Evolutionary conservation across 73 alveolate species (phyloP), one percentile per base, ranked within the genome.

Genomic region (Durusdinium trenchii): DNA sequence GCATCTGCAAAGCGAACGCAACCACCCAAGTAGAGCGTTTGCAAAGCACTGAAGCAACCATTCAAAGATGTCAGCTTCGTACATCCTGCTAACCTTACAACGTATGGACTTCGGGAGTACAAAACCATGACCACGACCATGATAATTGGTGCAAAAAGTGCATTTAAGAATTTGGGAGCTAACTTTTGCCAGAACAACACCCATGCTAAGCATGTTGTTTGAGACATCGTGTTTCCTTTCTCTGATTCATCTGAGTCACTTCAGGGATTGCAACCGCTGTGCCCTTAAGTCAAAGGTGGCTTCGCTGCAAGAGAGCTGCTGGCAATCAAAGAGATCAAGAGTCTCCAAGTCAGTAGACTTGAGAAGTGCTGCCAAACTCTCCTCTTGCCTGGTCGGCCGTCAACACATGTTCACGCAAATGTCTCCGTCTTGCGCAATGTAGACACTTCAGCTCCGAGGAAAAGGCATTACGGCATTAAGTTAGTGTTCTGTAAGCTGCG

Each of bases 1-100:
- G 96, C 86, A 45, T 90, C 96, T 40, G 14, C 45, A 7, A 90
- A 52, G 30, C 96, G 96, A 32, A 42, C 96, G 54, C 96, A 90
- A 71, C 96, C 96, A 14, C 96, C 96, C 38, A 90, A 42, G 43
- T 90, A 90, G 28, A 90, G 73, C 40, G 86, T 64, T 9, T 52
- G 62, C 51, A 73, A 48, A 5, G 64, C 64, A 20, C 18, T 45
- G 76, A 67, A 64, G 75, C 36, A 36, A 36, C 96, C 95, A 35
- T 83, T 30, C 67, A 87, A 16, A 32, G 95, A 87, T 28, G 43
- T 69, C 45, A 87, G 83, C 62, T 51, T 47, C 16, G 85, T 61
- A 48, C 95, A 87, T n/a, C 85, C 85, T 28, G 85, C 95, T 36
- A 87, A 47, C 86, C 86, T 60, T 60, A 23, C 0, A 32, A 23